Conservation (phyloP, 176 grass and related monocot genomes). For the Phoenix dactylifera region DNA sequence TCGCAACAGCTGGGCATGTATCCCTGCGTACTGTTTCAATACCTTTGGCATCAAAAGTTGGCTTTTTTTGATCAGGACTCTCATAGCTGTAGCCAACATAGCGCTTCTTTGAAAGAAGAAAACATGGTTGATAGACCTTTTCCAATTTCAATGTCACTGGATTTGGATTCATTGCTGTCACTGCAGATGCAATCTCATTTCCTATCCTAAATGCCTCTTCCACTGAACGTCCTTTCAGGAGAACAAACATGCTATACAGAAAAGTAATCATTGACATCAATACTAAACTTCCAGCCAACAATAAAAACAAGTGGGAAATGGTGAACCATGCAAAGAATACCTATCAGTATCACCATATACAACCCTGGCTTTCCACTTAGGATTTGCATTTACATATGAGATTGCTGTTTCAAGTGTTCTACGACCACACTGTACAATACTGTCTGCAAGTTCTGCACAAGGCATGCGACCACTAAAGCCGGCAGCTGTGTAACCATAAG, state of each 20-base stretch:
- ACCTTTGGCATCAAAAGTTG: slow-evolving; percentile 87
- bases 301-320: not conserved
- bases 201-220: slow-evolving; percentile 89
- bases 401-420: slow-evolving; percentile 92
- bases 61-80: slow-evolving; percentile 52
- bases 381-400: slow-evolving; percentile 77
- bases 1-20: slow-evolving; percentile 78
- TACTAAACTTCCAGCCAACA: not conserved
- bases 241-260: slow-evolving; percentile 77
- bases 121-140: slow-evolving; percentile 90
- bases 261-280: slow-evolving; percentile 18
- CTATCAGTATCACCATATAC: slow-evolving; percentile 99
- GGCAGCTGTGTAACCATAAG: slow-evolving; percentile 96
- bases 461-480: slow-evolving; percentile 95
- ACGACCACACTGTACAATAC: slow-evolving; percentile 94
- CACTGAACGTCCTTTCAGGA: slow-evolving; percentile 67
- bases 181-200: slow-evolving; percentile 78
- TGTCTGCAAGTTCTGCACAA: slow-evolving; percentile 95
- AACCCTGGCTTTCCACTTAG: slow-evolving; percentile 79
- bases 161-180: slow-evolving; percentile 70
- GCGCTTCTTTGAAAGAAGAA: slow-evolving; percentile 96
- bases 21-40: slow-evolving; percentile 96
- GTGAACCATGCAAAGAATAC: slow-evolving; percentile 30
- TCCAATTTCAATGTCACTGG: slow-evolving; percentile 89
- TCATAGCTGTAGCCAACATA: slow-evolving; percentile 98